Conservation (phyloP, 1,284 basidiomycete species). For the Agaricales sp. region DNA sequence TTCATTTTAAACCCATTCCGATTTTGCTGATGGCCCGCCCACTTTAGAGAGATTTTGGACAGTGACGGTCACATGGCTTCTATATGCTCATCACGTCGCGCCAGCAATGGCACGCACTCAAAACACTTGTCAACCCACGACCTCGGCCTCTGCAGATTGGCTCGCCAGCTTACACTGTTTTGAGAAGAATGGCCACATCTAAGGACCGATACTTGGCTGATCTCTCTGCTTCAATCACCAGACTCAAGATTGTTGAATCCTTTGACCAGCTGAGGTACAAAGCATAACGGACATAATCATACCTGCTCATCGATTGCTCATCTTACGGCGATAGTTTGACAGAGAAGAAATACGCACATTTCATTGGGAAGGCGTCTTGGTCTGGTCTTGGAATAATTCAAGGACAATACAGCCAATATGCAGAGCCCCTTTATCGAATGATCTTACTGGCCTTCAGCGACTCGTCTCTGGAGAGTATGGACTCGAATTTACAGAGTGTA, state of each 20-base stretch:
- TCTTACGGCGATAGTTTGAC: conserved; percentile 25
- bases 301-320: not conserved
- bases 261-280: conserved; percentile 56
- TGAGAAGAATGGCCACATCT: not conserved
- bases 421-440: conserved; percentile 53
- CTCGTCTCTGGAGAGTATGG: not conserved
- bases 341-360: conserved; percentile 73
- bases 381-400: conserved; percentile 75
- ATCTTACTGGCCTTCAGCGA: conserved; percentile 49
- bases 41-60: too few relatives aligned
- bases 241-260: conserved; percentile 51
- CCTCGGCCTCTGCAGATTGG: too few relatives aligned
- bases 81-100: too few relatives aligned
- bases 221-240: conserved; percentile 53
- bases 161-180: too few relatives aligned
- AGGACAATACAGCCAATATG: conserved; percentile 15
- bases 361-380: conserved; percentile 62
- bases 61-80: too few relatives aligned
- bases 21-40: too few relatives aligned
- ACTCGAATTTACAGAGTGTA: not conserved
- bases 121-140: too few relatives aligned
- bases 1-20: too few relatives aligned
- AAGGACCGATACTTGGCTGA: conserved; percentile 66
- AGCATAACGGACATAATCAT: not conserved
- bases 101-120: too few relatives aligned